Evolutionary conservation across 1,284 basidiomycete genomes (phyloP).

Genomic region (Ustilago curta): DNA sequence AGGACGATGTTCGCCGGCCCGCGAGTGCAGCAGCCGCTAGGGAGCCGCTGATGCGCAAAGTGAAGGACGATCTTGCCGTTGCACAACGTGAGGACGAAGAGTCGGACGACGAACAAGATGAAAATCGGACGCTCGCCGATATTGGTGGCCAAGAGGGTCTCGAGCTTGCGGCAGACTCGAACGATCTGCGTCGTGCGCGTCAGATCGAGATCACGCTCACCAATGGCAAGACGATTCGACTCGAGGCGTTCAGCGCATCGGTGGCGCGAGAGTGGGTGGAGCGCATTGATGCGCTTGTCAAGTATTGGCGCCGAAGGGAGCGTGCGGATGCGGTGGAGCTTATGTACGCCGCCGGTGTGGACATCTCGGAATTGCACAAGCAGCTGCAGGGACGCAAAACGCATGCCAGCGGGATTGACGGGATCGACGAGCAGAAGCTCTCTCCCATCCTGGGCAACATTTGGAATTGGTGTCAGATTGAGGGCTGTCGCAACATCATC

Average conservation of each 20-base stretch:
- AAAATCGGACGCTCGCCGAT: slow-evolving; percentile 75
- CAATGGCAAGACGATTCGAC: slow-evolving; percentile 78
- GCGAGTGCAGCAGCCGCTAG: neutral
- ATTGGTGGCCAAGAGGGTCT: slow-evolving; percentile 78
- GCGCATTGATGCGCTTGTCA: slow-evolving; percentile 76
- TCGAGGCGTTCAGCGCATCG: slow-evolving; percentile 73
- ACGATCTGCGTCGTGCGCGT: slow-evolving; percentile 75
- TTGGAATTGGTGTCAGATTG: slow-evolving; percentile 84
- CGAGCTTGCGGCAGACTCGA: slow-evolving; percentile 71
- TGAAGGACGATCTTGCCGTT: slow-evolving; percentile 66
- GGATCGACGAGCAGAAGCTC: slow-evolving; percentile 61
- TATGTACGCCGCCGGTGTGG: slow-evolving; percentile 75
- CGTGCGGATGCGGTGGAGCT: slow-evolving; percentile 79
- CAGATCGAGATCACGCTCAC: slow-evolving; percentile 81
- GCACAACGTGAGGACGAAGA: slow-evolving; percentile 71
- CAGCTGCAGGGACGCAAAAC: slow-evolving; percentile 22
- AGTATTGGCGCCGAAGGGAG: slow-evolving; percentile 82
- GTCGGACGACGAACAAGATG: slow-evolving; percentile 55
- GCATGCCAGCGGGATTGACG: slow-evolving; percentile 7
- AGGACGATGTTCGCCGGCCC: slow-evolving; percentile 38
- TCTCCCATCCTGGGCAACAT: slow-evolving; percentile 75
- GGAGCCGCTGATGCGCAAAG: slow-evolving; percentile 11
- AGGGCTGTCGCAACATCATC: slow-evolving; percentile 79
- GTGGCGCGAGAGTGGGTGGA: slow-evolving; percentile 83
- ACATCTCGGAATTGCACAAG: slow-evolving; percentile 72